Conservation (phyloP, 1,139 yeast genomes). For the Candida frijolesensis region DNA sequence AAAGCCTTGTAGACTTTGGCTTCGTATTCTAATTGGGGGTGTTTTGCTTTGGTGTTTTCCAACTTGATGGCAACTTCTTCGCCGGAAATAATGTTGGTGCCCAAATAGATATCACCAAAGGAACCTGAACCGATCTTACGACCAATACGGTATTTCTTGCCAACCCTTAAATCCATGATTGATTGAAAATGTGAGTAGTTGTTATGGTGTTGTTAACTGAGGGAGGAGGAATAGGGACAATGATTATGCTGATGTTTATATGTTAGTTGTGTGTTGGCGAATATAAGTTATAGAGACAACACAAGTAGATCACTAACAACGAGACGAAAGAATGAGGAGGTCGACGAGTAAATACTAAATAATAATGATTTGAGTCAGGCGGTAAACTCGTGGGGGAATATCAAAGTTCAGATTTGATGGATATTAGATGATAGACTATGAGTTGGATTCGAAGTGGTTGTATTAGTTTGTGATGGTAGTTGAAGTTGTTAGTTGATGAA, state of each 20-base stretch:
- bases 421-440: not conserved
- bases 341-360: too few relatives aligned
- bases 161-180: constrained; percentile 79
- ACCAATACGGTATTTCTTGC: constrained; percentile 92
- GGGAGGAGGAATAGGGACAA: too few relatives aligned
- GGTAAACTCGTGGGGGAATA: not conserved
- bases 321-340: too few relatives aligned
- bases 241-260: too few relatives aligned
- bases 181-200: not conserved
- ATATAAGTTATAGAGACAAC: too few relatives aligned
- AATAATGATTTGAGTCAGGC: not conserved
- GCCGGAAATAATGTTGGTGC: constrained; percentile 91
- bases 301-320: too few relatives aligned
- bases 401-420: too few relatives aligned
- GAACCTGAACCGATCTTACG: constrained; percentile 97
- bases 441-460: not conserved
- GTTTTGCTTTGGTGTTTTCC: constrained; percentile 87
- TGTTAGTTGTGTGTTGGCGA: too few relatives aligned
- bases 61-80: constrained; percentile 97
- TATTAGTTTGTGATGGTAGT: not conserved
- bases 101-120: constrained; percentile 93
- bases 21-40: constrained; percentile 96
- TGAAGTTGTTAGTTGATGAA: not conserved
- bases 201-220: too few relatives aligned
- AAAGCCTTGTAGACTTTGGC: constrained; percentile 92